These are phyloP conservation scores for Penicillium samsonianum DNA, from an alignment of 495 filamentous ascomycete species.

Conservation along the genomic window DNA sequence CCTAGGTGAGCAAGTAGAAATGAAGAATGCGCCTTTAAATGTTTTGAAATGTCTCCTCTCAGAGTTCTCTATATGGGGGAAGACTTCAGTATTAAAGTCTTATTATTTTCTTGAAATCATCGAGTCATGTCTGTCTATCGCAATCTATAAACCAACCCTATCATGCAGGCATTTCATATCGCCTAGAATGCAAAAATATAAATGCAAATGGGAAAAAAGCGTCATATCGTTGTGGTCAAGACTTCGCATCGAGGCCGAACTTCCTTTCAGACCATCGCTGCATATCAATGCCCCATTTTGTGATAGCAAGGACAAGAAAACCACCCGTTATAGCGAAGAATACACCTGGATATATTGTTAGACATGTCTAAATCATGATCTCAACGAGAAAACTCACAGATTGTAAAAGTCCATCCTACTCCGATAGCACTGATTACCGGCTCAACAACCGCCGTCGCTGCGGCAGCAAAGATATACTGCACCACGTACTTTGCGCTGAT, in stretches of 20 bases:
- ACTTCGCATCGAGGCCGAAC: constrained; percentile 25
- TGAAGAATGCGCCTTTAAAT: not conserved
- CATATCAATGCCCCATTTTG: constrained; percentile 46
- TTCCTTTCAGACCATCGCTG: constrained; percentile 43
- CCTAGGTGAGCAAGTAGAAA: not conserved
- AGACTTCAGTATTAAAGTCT: not conserved
- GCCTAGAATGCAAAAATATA: not conserved
- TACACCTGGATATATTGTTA: constrained; percentile 30
- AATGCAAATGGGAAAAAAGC: constrained; percentile 2
- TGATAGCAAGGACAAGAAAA: constrained; percentile 35
- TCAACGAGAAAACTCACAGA: constrained; percentile 35
- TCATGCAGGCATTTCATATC: constrained; percentile 8
- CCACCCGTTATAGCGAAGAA: constrained; percentile 38
- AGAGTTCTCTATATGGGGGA: not conserved
- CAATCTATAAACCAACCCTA: constrained; percentile 9
- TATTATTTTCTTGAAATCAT: not conserved
- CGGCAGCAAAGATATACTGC: constrained; percentile 68
- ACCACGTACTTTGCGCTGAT: constrained; percentile 73
- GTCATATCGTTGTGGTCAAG: constrained; percentile 6
- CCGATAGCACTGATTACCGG: constrained; percentile 66
- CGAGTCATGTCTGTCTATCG: not conserved
- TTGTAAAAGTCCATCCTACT: constrained; percentile 60
- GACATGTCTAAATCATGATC: not conserved
- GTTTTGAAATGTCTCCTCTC: not conserved
- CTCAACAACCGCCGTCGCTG: constrained; percentile 62